Evolutionary conservation across 768 basidiomycete species (phyloP).

Genomic region (Postia placenta): DNA sequence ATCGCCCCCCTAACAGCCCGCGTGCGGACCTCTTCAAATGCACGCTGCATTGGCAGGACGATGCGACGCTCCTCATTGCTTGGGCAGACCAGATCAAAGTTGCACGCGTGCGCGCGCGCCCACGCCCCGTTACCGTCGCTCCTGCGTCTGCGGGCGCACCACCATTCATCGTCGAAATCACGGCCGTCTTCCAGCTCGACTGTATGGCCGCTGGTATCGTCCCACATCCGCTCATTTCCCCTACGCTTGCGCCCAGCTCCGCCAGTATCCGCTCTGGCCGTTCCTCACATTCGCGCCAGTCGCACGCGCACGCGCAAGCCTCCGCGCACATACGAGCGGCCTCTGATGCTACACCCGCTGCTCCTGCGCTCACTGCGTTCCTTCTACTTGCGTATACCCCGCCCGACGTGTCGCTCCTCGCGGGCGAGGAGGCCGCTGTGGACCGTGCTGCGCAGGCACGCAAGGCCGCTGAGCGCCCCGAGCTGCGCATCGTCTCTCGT

Average conservation of each 20-base stretch:
- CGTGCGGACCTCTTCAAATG: constrained; percentile 95
- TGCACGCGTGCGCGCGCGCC: constrained; percentile 66
- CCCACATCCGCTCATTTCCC: constrained; percentile 51
- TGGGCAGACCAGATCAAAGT: constrained; percentile 96
- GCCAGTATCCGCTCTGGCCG: neutral
- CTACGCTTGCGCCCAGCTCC: constrained; percentile 3
- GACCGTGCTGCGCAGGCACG: constrained; percentile 73
- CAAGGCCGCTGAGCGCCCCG: constrained; percentile 86
- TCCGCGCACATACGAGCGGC: too few species aligned
- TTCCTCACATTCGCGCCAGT: neutral
- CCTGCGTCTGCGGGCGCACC: constrained; percentile 42
- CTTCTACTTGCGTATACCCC: constrained; percentile 85
- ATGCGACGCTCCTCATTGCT: constrained; percentile 80
- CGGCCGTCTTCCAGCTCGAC: constrained; percentile 87
- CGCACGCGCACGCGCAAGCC: too few species aligned
- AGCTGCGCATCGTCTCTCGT: constrained; percentile 86
- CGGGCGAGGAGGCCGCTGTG: constrained; percentile 55
- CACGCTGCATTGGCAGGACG: constrained; percentile 88
- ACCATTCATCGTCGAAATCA: constrained; percentile 77
- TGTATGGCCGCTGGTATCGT: constrained; percentile 92
- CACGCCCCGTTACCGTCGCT: constrained; percentile 37
- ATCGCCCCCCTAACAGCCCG: constrained; percentile 75
- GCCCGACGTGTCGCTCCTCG: constrained; percentile 59
- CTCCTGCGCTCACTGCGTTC: constrained; percentile 53
- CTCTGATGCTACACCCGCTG: constrained; percentile 18